Percentiles rank a stretch among this genome's conserved stretches.
Conservation (phyloP, 129 eudicot genomes). For the Arctium lappa region DNA sequence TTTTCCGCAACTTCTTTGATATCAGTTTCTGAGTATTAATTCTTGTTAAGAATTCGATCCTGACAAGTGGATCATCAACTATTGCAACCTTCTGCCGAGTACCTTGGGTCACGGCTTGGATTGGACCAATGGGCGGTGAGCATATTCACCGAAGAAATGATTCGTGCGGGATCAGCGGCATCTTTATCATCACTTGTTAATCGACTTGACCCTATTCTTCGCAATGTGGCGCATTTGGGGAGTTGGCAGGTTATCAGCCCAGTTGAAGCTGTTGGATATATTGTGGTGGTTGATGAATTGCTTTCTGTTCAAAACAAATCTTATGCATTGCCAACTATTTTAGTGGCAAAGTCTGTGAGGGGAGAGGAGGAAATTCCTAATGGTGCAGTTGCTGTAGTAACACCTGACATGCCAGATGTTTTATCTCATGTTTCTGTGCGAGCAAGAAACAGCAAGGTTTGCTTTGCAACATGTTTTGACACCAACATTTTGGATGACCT, state of each 20-base stretch:
- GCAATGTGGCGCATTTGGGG: slow-evolving; percentile 47
- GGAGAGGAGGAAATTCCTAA: slow-evolving; percentile 67
- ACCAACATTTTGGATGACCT: slow-evolving; percentile 61
- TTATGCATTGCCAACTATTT: slow-evolving; percentile 40
- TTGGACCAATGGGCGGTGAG: slow-evolving; percentile 54
- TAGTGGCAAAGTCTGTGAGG: slow-evolving; percentile 42
- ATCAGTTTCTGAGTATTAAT: no score
- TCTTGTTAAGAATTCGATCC: no score
- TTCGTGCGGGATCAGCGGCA: slow-evolving; percentile 52
- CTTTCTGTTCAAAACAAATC: slow-evolving; percentile 42
- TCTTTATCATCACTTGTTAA: slow-evolving; percentile 47
- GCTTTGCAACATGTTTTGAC: slow-evolving; percentile 94
- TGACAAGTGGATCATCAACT: slow-evolving; percentile 38
- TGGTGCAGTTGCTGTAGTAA: slow-evolving; percentile 54
- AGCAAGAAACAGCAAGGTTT: slow-evolving; percentile 69
- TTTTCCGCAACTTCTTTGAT: no score
- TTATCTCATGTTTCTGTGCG: slow-evolving; percentile 59
- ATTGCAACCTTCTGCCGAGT: slow-evolving; percentile 51
- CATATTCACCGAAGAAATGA: slow-evolving; percentile 50
- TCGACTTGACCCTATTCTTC: slow-evolving; percentile 52
- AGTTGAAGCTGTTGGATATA: slow-evolving; percentile 44
- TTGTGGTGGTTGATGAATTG: slow-evolving; percentile 41
- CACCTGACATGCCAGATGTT: slow-evolving; percentile 62
- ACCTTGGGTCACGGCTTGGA: slow-evolving; percentile 49
- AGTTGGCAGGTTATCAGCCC: slow-evolving; percentile 63